phyloP scores from a whole-genome alignment of 352 stramenopile species.

The Globisporangium viniferum region DNA sequence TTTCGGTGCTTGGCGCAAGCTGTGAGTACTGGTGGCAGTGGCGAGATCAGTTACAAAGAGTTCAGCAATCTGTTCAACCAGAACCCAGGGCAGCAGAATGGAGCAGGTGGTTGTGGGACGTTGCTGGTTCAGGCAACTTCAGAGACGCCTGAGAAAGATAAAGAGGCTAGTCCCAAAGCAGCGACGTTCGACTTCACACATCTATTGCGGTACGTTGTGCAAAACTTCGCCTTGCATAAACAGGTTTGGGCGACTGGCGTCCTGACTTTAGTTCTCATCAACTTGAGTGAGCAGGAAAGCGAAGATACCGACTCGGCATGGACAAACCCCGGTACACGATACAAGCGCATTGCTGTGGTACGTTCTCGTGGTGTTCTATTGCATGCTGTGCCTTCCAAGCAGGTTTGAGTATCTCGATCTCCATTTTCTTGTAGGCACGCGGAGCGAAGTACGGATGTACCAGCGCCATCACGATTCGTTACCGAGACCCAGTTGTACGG shows the following conservation, averaged over 20 bases:
- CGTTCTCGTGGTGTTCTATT: neutral
- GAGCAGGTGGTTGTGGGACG: neutral
- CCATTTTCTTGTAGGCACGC: neutral
- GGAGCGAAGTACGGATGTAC: neutral
- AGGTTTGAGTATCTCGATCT: neutral
- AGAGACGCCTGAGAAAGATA: slow-evolving; percentile 1
- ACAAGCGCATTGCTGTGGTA: slow-evolving; percentile 37
- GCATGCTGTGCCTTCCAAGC: neutral
- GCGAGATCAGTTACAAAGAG: slow-evolving; percentile 61
- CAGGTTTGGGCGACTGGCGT: neutral
- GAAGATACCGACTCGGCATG: slow-evolving; percentile 40
- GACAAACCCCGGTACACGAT: slow-evolving; percentile 31
- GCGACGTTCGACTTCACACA: slow-evolving; percentile 46
- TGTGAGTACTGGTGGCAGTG: slow-evolving; percentile 42
- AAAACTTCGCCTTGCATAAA: neutral
- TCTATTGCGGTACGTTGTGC: slow-evolving; percentile 25
- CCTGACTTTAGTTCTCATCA: neutral
- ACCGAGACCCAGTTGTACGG: slow-evolving; percentile 50
- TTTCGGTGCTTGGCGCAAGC: slow-evolving; percentile 37
- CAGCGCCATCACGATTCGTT: slow-evolving; percentile 20
- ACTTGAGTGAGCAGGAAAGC: slow-evolving; percentile 18
- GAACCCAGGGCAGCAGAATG: neutral
- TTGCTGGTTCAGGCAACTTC: neutral
- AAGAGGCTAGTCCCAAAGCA: slow-evolving; percentile 14
- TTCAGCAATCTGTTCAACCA: slow-evolving; percentile 41